A percentile compares a stretch with the other conserved stretches of the same genome.
Conservation (phyloP, 768 basidiomycete genomes). For the Tubosaeta sp. region DNA sequence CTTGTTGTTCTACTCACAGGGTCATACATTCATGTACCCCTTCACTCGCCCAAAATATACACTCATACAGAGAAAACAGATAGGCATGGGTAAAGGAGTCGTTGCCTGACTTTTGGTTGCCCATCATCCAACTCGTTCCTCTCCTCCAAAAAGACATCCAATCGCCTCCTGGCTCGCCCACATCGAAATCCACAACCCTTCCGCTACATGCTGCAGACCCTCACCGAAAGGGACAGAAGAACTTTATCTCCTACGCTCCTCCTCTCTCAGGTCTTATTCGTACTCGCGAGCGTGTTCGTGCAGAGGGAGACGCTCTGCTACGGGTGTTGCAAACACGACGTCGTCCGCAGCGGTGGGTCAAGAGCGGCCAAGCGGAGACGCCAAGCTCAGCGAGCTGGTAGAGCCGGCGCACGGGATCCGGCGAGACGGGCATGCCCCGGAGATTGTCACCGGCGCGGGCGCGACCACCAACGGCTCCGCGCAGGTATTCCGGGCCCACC, state of each 20-base stretch:
- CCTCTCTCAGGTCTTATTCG: not conserved
- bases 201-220: not conserved
- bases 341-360: not conserved
- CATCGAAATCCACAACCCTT: not conserved
- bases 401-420: not conserved
- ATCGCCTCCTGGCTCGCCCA: not conserved
- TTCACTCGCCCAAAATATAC: not conserved
- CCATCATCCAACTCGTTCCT: not conserved
- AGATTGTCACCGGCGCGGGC: not conserved
- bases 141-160: not conserved
- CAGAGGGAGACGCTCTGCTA: not conserved
- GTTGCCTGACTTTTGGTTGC: not conserved
- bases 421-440: not conserved
- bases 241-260: not conserved
- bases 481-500: not conserved
- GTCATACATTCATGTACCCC: too few relatives aligned
- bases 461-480: not conserved
- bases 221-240: not conserved
- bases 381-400: not conserved
- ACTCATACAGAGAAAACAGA: not conserved
- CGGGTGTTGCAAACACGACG: not conserved
- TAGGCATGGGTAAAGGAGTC: not conserved
- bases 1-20: too few relatives aligned
- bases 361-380: not conserved
- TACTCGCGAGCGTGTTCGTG: not conserved